Base-by-base conservation (phyloP, 371 early-diverging fungal species). In the Mucor racemosus region DNA sequence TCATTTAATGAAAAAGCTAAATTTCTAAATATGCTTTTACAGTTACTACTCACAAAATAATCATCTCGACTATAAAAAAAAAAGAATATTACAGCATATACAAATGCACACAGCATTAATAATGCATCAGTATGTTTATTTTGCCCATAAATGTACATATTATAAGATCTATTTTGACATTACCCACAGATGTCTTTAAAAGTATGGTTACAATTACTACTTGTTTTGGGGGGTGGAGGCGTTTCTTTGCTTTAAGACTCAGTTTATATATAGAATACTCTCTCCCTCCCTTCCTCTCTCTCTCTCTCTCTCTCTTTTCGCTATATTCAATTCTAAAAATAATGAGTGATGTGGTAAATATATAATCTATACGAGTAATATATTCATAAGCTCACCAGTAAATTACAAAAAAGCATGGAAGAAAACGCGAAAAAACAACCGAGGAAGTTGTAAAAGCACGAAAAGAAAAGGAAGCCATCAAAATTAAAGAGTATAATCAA, bases 401-500 rank as follows among this genome's bases (percentile, higher is more conserved):
- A n/a, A 50, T 59, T 33, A 0, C 31, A 31, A 13, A 7, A 54
- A 60, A 86, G 86, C 86, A 86, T 69, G 83, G 81, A 9, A 66
- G 73, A 57, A 81, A 77, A 56, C 81, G 83, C n/a, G 84, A 76
- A 44, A 78, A 73, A 54, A 72, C 76, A 17, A 72, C 74, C 2
- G 81, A 76, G 21, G 86, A 81, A 41, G 21, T 76, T 8, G 38
- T 76, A 15, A 65, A 64, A 33, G 73, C 75, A 11, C 72, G 78
- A 36, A 75, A 76, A 41, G 74, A 74, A 67, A 72, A 69, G 55
- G 86, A 86, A 57, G 84, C 81, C 1, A 56, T 62, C 7, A 84
- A 83, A 64, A 86, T 86, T 48, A 71, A 75, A 53, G 83, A 82
- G 53, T 86, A 84, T 68, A 68, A 83, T 62, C 60, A 70, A 59